These are phyloP conservation scores for Linnemannia exigua DNA, from an alignment of 192 early-diverging fungal species.

Conservation along the genomic window DNA sequence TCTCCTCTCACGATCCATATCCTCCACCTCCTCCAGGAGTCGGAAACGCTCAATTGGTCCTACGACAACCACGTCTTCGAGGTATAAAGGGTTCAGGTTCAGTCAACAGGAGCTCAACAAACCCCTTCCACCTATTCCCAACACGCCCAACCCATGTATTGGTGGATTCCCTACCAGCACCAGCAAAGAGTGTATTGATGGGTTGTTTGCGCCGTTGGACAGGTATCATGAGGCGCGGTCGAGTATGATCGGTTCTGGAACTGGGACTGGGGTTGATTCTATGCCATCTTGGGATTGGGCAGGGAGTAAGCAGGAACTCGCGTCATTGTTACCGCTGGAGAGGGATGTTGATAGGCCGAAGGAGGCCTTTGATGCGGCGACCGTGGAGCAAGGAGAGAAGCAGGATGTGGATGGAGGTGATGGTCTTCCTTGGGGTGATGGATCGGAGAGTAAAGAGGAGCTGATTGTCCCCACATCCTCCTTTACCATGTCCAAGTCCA, in stretches of 20 bases:
- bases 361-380: not conserved
- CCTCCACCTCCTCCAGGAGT: not conserved
- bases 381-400: not conserved
- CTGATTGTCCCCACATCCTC: not conserved
- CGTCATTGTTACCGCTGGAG: not conserved
- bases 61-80: not conserved
- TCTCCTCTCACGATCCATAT: not conserved
- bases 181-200: not conserved
- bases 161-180: not conserved
- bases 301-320: not conserved
- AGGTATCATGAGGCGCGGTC: not conserved
- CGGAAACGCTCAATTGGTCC: not conserved
- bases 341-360: not conserved
- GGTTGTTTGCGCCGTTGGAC: not conserved
- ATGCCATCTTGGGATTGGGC: no score
- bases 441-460: not conserved
- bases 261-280: not conserved
- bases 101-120: constrained; percentile 16
- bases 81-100: not conserved
- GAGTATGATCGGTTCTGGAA: not conserved
- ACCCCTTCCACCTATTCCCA: constrained; percentile 10
- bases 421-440: constrained; percentile 16
- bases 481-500: not conserved
- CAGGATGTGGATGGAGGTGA: not conserved
- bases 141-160: not conserved